These are phyloP conservation scores for Lactifluus rugatus DNA, from an alignment of 768 basidiomycete species.

Conservation along the genomic window DNA sequence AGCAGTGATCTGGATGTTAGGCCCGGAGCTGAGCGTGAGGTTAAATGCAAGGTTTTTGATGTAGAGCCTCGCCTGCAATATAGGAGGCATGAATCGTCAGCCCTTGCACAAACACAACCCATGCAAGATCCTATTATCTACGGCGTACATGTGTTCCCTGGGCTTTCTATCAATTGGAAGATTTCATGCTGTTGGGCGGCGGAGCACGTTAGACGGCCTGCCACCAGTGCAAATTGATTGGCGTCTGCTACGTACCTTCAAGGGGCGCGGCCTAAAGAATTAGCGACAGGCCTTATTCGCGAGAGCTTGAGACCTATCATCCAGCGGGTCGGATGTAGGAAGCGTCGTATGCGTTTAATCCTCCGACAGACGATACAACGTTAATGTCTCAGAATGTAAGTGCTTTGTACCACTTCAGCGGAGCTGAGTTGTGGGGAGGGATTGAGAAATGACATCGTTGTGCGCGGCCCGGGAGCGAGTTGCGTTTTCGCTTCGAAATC, in stretches of 20 bases:
- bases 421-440: slow-evolving; percentile 7
- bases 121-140: background rate
- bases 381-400: background rate
- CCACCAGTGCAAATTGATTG: background rate
- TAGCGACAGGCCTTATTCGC: background rate
- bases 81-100: background rate
- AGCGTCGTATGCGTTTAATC: background rate
- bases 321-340: background rate
- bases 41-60: background rate
- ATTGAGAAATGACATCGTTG: background rate
- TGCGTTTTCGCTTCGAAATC: too few relatives aligned
- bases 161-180: background rate
- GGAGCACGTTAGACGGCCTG: background rate
- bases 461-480: background rate
- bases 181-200: slow-evolving; percentile 8
- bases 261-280: background rate
- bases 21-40: background rate
- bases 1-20: slow-evolving; percentile 3
- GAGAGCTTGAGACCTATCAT: slow-evolving; percentile 1
- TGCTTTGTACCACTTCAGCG: background rate
- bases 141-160: slow-evolving; percentile 7
- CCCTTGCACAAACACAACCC: background rate
- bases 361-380: background rate
- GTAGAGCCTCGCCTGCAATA: background rate
- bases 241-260: slow-evolving; percentile 8